A percentile compares a stretch with the other conserved stretches of the same genome.
Conservation (phyloP, 2,329 filamentous ascomycete species). For the Cladosporium sp. region DNA sequence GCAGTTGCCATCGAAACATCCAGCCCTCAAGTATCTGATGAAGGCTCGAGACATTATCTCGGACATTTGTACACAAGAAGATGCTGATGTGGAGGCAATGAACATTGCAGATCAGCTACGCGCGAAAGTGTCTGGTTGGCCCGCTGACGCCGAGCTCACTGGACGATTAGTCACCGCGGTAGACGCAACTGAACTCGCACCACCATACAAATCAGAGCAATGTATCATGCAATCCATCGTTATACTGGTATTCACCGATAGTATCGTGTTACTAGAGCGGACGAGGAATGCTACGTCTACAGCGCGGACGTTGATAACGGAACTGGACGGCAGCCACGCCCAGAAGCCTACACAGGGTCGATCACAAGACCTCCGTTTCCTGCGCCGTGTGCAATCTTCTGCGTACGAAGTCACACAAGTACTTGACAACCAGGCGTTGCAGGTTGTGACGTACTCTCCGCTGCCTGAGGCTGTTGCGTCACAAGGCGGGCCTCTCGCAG, state of each 20-base stretch:
- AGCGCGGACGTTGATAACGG: slow-evolving; percentile 73
- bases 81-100: slow-evolving; percentile 62
- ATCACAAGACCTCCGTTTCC: slow-evolving; percentile 70
- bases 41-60: slow-evolving; percentile 91
- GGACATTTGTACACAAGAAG: slow-evolving; percentile 91
- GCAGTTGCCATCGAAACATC: slow-evolving; percentile 79
- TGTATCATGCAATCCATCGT: slow-evolving; percentile 50
- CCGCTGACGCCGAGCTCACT: slow-evolving; percentile 50
- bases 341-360: slow-evolving; percentile 50
- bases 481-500: slow-evolving; percentile 13
- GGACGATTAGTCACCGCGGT: slow-evolving; percentile 77
- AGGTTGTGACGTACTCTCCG: slow-evolving; percentile 26
- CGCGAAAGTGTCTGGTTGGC: slow-evolving; percentile 27
- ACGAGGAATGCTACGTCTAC: slow-evolving; percentile 45
- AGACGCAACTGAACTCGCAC: slow-evolving; percentile 71
- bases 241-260: slow-evolving; percentile 80
- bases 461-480: slow-evolving; percentile 9
- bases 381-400: slow-evolving; percentile 21
- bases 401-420: slow-evolving; percentile 25
- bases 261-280: slow-evolving; percentile 72
- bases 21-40: slow-evolving; percentile 75
- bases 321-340: slow-evolving; percentile 69
- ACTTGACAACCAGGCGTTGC: slow-evolving; percentile 25
- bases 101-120: slow-evolving; percentile 66
- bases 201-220: slow-evolving; percentile 59